Conservation (phyloP, 768 basidiomycete species). For the Boletellus sp. region DNA sequence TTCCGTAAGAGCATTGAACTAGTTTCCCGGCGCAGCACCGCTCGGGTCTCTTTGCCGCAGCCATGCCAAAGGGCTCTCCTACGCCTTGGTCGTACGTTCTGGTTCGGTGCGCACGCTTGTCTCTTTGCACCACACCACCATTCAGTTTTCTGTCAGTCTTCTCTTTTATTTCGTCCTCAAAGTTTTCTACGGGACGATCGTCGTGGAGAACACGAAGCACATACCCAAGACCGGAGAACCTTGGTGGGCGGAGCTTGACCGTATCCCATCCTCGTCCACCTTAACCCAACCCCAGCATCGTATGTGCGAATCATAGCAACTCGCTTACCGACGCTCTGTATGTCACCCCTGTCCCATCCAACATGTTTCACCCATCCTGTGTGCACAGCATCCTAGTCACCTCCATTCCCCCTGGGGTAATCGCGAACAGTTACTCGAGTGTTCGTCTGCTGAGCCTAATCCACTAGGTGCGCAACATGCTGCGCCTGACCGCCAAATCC, state of each 20-base stretch:
- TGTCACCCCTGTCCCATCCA: slow-evolving; percentile 21
- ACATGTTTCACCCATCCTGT: not conserved
- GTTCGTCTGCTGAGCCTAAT: slow-evolving; percentile 5
- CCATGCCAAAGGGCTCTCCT: slow-evolving; percentile 39
- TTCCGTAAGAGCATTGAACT: no score
- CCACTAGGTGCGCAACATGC: slow-evolving; percentile 65
- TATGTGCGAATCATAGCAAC: slow-evolving; percentile 85
- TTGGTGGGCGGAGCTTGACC: slow-evolving; percentile 45
- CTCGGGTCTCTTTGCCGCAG: slow-evolving; percentile 1
- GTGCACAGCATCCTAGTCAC: slow-evolving; percentile 61
- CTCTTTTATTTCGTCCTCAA: slow-evolving; percentile 82
- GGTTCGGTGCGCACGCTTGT: slow-evolving; percentile 47
- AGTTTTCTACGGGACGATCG: slow-evolving; percentile 87
- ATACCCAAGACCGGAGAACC: slow-evolving; percentile 72
- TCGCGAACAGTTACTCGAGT: slow-evolving; percentile 10
- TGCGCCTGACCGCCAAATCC: slow-evolving; percentile 84
- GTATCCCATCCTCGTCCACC: not conserved
- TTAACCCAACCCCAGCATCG: slow-evolving; percentile 49
- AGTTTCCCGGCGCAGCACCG: not conserved
- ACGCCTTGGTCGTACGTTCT: slow-evolving; percentile 64
- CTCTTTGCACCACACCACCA: not conserved
- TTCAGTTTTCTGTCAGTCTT: slow-evolving; percentile 37
- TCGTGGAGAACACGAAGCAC: slow-evolving; percentile 71
- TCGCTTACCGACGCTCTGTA: slow-evolving; percentile 85
- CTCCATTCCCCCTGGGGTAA: slow-evolving; percentile 65